Evolutionary conservation across 2,329 filamentous ascomycete genomes (phyloP), one percentile per base, ranked within the genome.

Genomic region (Penicillium oxalicum): DNA sequence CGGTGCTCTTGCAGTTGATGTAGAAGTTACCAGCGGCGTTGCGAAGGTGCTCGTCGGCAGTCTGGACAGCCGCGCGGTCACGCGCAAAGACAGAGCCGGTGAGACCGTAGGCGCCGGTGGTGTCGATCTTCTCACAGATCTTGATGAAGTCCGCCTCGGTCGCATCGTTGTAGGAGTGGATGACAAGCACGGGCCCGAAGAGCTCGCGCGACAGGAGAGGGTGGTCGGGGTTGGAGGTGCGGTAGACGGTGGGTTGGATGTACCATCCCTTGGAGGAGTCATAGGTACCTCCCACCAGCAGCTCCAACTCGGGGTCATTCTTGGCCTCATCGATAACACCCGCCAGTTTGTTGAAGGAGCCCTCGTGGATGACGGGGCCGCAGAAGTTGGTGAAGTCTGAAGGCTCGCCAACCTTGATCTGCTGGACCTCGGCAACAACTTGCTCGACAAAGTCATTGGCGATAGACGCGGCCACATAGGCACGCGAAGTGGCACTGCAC

Each of bases 291-390:
- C 89, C 90, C 1, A 78, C 80, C 12, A 95, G 69, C 2, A 91
- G 77, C 66, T 87, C 78, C 11, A 95, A 79, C 56, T 86, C 81
- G 7, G 75, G 70, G 68, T 94, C 89, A 7, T 77, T 76, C 72
- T 88, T 89, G n/a, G 88, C 87, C 29, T 80, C 81, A 51, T 93
- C 86, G 56, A 95, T 94, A 46, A 84, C 86, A 18, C 77, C 77
- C 0, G 81, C 78, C 2, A 95, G 79, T 70, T 91, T 91, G 68
- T 89, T 82, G 77, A 94, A 95, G 9, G 86, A 87, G 9, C 76
- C 79, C 55, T 83, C 78, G 73, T 94, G 88, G 68, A 95, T 94
- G 50, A 95, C 88, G 24, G 89, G 89, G 8, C 88, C 88, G 62
- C 91, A 82, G 74, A 95, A 94, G 75, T 90, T 88, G 60, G 78